Evolutionary conservation across 1,284 basidiomycete species (phyloP).

Genomic region (Agroathelia rolfsii): DNA sequence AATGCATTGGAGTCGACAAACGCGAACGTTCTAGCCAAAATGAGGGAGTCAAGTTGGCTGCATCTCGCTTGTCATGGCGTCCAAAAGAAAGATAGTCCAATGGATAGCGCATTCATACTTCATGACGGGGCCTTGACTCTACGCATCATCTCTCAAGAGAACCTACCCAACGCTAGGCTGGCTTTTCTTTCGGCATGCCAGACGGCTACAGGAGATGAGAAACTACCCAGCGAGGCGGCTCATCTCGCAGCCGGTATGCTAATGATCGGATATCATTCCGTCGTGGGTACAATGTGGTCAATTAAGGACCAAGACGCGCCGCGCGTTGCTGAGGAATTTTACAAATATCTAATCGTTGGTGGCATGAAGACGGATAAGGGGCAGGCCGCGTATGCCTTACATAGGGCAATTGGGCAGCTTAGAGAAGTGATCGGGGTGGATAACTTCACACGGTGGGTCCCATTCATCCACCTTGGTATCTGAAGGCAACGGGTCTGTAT

Average conservation of each 20-base stretch:
- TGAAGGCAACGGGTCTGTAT: too few relatives aligned
- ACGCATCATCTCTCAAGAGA: constrained; percentile 14
- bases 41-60: constrained; percentile 15
- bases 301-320: constrained; percentile 20
- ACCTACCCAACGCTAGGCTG: constrained; percentile 15
- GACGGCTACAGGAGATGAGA: constrained; percentile 20
- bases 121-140: constrained; percentile 16
- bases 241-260: constrained; percentile 25
- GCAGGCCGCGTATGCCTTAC: constrained; percentile 14
- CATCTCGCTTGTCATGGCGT: constrained; percentile 23
- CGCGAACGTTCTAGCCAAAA: constrained; percentile 5
- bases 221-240: constrained; percentile 18
- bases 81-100: constrained; percentile 16
- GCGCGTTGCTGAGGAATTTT: constrained; percentile 15
- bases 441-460: constrained; percentile 17
- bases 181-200: constrained; percentile 27
- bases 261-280: constrained; percentile 23
- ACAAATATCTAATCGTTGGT: constrained; percentile 14
- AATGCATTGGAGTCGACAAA: too few relatives aligned
- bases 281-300: constrained; percentile 25
- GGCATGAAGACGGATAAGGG: constrained; percentile 10
- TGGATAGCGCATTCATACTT: constrained; percentile 17
- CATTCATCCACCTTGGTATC: constrained; percentile 20
- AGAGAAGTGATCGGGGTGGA: constrained; percentile 12
- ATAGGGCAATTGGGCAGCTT: constrained; percentile 15